These are phyloP conservation scores for Yamadazyma trypodendri DNA, from an alignment of 1,139 yeast genomes.

Conservation along the genomic window DNA sequence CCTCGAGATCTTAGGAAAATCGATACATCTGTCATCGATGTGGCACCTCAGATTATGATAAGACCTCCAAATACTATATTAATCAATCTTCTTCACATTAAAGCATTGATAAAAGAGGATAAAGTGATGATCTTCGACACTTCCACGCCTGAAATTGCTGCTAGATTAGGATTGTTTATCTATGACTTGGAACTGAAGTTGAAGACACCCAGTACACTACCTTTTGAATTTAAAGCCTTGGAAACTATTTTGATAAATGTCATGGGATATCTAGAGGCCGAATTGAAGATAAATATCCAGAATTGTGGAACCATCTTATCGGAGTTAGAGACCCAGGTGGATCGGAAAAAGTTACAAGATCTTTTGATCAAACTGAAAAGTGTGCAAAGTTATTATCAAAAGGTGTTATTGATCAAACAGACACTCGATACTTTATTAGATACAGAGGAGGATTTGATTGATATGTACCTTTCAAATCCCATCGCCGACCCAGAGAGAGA, in stretches of 20 bases:
- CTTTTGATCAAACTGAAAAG: conserved; percentile 79
- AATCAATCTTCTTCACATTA: conserved; percentile 78
- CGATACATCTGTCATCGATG: conserved; percentile 85
- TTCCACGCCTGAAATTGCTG: conserved; percentile 53
- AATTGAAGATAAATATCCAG: conserved; percentile 70
- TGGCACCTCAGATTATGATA: conserved; percentile 83
- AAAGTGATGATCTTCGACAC: conserved; percentile 81
- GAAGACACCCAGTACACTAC: conserved; percentile 35
- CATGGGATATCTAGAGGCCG: conserved; percentile 79
- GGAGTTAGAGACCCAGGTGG: conserved; percentile 84
- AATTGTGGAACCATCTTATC: conserved; percentile 75
- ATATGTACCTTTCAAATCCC: conserved; percentile 67
- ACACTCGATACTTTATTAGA: conserved; percentile 85
- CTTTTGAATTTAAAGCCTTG: conserved; percentile 84
- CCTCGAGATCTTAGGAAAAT: conserved; percentile 86
- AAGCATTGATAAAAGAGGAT: conserved; percentile 81
- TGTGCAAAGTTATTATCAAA: conserved; percentile 78
- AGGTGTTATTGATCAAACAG: conserved; percentile 77
- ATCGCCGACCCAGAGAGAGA: conserved; percentile 14
- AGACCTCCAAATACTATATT: conserved; percentile 72
- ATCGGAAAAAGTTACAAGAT: conserved; percentile 76
- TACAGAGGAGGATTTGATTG: conserved; percentile 85
- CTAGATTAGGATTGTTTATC: conserved; percentile 74
- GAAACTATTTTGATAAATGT: conserved; percentile 87
- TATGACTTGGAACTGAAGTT: conserved; percentile 84